Evolutionary conservation across 2,329 filamentous ascomycete species (phyloP).

Genomic region (Sporothrix dimorphospora): DNA sequence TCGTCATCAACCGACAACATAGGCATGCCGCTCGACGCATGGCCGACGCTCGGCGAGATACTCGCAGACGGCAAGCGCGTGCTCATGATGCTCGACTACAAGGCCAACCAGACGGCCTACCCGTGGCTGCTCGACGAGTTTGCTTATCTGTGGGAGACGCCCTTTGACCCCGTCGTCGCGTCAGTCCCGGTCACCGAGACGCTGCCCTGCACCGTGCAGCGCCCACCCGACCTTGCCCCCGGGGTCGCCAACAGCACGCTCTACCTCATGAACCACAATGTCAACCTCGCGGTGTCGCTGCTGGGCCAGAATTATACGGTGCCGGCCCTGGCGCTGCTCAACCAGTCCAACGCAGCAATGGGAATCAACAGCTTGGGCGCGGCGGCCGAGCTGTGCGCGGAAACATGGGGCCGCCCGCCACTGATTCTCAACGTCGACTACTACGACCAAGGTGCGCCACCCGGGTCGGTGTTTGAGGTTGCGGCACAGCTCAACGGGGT

Average conservation of each 20-base stretch:
- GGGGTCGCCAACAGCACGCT: constrained; percentile 63
- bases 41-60: constrained; percentile 81
- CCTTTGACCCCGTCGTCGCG: constrained; percentile 66
- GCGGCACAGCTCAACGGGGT: constrained; percentile 73
- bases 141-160: constrained; percentile 86
- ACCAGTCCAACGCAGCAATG: constrained; percentile 69
- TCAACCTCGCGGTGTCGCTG: constrained; percentile 76
- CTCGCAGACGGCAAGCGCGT: constrained; percentile 72
- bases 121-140: constrained; percentile 91
- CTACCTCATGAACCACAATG: constrained; percentile 89
- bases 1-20: constrained; percentile 40
- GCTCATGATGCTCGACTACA: constrained; percentile 83
- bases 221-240: constrained; percentile 67
- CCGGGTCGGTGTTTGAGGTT: constrained; percentile 76
- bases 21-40: constrained; percentile 70
- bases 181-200: constrained; percentile 44
- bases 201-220: constrained; percentile 79
- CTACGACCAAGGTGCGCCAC: constrained; percentile 70
- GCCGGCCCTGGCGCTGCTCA: constrained; percentile 70
- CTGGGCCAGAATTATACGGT: constrained; percentile 67
- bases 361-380: constrained; percentile 69
- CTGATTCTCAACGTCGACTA: constrained; percentile 84
- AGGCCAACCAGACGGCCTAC: constrained; percentile 74
- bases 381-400: constrained; percentile 64
- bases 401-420: constrained; percentile 68